Evolutionary conservation across 2,329 filamentous ascomycete species (phyloP), one percentile per base, ranked within the genome.

Genomic region (Lecanicillium sp.): DNA sequence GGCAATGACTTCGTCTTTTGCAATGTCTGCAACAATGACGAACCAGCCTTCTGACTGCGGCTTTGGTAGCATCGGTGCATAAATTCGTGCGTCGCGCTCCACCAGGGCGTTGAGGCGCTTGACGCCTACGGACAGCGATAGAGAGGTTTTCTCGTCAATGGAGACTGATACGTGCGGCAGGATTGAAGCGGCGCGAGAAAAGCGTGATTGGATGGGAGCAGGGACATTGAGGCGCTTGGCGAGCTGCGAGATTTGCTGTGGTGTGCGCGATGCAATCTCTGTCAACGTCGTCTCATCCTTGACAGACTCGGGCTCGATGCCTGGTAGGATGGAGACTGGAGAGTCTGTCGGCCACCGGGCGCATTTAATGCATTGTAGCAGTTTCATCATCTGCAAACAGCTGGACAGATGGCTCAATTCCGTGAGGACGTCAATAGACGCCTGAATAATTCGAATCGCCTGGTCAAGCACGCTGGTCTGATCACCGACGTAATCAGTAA

Each of bases 401-500:
- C 83, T 88, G 15, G 82, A 83, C 5, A 88, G 65, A 54, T 84
- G 80, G 9, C 86, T 85, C n/a, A 95, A 63, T 59, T 98, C 94
- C 1, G 90, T 85, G 42, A 96, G 73, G 9, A 95, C 83, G 56
- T 98, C 94, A 51, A 98, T 90, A 5, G 83, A 85, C 1, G 92
- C 94, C 60, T 98, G 92, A 25, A 95, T 81, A 57, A 98, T 92
- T 75, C 92, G 92, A 43, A 98, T 92, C 5, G 87, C 85, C 58
- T 98, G 92, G 58, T 98, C 92, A 1, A 98, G 73, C 3, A 98
- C 92, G 38, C 76, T 81, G 9, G 76, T 82, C 62, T 94, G 85
- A 60, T 98, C 92, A 51, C 92, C 92, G 3, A 98, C 88, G 55
- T 98, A 98, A 70, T 98, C 92, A 1, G 85, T 83, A 42, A 98